A percentile compares a stretch with the other conserved stretches of the same genome.
Evolutionary conservation across 2,329 filamentous ascomycete species (phyloP).

Genomic region (Tolypocladium cylindrosporum): DNA sequence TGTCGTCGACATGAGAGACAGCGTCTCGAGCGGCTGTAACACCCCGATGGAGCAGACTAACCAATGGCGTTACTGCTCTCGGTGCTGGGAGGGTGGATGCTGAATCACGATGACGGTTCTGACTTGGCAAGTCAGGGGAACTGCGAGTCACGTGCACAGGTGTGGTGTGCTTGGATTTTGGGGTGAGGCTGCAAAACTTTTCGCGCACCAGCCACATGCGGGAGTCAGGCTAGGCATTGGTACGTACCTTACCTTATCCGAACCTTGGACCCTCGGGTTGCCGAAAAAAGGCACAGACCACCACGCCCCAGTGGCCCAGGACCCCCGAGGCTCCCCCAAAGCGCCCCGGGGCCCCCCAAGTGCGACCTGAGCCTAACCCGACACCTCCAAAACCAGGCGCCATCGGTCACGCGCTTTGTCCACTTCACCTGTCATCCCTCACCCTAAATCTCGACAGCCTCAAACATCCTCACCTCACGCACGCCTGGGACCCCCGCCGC

Average conservation of each 20-base stretch:
- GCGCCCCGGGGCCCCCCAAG: not conserved
- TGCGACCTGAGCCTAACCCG: conserved; percentile 13
- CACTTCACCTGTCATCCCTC: conserved; percentile 12
- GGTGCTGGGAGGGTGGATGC: not conserved
- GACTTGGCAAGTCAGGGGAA: not conserved
- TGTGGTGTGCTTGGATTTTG: not conserved
- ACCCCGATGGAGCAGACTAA: not conserved
- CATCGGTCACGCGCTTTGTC: conserved; percentile 27
- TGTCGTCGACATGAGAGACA: no score
- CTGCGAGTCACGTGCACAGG: not conserved
- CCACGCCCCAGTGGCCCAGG: not conserved
- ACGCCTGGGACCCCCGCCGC: not conserved
- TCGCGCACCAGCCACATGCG: not conserved
- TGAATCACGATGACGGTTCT: not conserved
- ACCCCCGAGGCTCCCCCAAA: not conserved
- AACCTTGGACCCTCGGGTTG: not conserved
- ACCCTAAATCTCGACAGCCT: not conserved
- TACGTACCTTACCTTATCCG: not conserved
- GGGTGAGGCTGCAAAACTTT: not conserved
- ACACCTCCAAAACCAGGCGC: conserved; percentile 15
- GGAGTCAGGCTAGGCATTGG: not conserved
- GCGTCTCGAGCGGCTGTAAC: not conserved
- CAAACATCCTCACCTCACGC: not conserved
- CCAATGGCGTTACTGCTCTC: not conserved
- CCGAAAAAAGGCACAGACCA: not conserved